Evolutionary conservation across 768 basidiomycete genomes (phyloP), one percentile per base, ranked within the genome.

Genomic region (Podaxis sp.): DNA sequence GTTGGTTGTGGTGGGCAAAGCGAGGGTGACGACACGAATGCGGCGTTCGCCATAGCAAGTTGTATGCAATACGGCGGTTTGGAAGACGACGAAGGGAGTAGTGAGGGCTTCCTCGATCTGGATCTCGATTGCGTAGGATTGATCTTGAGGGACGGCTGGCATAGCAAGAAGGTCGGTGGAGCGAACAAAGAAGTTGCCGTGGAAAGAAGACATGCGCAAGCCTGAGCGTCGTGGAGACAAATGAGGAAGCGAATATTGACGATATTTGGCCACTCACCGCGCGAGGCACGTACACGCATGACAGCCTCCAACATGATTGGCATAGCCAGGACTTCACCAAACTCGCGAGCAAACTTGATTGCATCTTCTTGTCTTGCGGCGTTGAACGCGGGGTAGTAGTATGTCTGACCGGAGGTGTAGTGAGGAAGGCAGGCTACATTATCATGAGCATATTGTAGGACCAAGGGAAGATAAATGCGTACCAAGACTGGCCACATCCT

Each of bases 331-430:
- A 97, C 91, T 68, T 92, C 88, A 22, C 95, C 94, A 69, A 98
- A 96, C 72, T 98, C 97, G 66, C 96, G 95, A 0, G 96, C 96
- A 70, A 99, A 98, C 76, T 98, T 98, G 76, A 97, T 82, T 2
- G 97, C 97, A 71, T 99, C 97, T 73, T 99, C 97, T 2, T 93
- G 85, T 47, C 94, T 85, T 2, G 86, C 85, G 11, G 97, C 97
- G 70, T 96, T 98, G 82, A 99, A 99, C 3, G 94, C 94, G 43
- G 96, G 97, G 74, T 98, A 99, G 73, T 96, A 96, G 79, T 94
- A 98, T 0, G 96, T 97, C 74, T 98, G 94, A 43, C 97, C 97
- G 59, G 95, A 93, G 9, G 97, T 99, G 74, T 99, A 98, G 70
- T 96, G 92, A 24, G 97, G 97, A 25, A 25, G 25, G 25, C 25